phyloP scores from a whole-genome alignment of 2,329 filamentous ascomycete genomes.

The Cordyceps cateniannulata region DNA sequence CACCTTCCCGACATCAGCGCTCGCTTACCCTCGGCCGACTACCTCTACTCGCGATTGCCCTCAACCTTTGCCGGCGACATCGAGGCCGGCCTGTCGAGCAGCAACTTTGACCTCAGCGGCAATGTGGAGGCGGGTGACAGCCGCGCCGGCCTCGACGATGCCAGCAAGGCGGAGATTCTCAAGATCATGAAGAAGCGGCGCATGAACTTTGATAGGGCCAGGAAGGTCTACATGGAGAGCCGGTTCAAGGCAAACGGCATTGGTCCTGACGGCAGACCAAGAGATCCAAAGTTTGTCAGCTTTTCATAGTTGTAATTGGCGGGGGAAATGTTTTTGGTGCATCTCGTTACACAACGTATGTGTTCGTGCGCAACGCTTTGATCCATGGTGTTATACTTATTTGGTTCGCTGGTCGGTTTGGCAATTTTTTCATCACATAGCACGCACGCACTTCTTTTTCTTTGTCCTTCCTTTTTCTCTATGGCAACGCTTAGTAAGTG shows the following conservation, averaged over 20 bases:
- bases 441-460: not conserved
- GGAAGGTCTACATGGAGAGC: slow-evolving; percentile 78
- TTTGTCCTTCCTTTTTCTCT: not conserved
- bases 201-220: slow-evolving; percentile 85
- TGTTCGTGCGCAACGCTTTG: not conserved
- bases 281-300: slow-evolving; percentile 92
- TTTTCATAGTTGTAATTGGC: slow-evolving; percentile 44
- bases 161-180: slow-evolving; percentile 74
- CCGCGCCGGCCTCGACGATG: slow-evolving; percentile 73
- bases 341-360: too few relatives aligned
- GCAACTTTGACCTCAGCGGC: slow-evolving; percentile 71
- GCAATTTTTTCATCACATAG: not conserved
- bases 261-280: slow-evolving; percentile 76
- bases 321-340: not conserved
- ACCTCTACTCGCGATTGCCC: slow-evolving; percentile 73
- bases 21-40: slow-evolving; percentile 46
- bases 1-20: slow-evolving; percentile 50
- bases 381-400: not conserved
- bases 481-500: not conserved
- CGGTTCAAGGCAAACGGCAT: slow-evolving; percentile 84
- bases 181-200: slow-evolving; percentile 83
- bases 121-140: slow-evolving; percentile 77
- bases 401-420: slow-evolving; percentile 15
- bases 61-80: slow-evolving; percentile 75
- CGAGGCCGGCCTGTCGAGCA: slow-evolving; percentile 77